phyloP scores from a whole-genome alignment of 305 asterid species.

The Fraxinus velutina region DNA sequence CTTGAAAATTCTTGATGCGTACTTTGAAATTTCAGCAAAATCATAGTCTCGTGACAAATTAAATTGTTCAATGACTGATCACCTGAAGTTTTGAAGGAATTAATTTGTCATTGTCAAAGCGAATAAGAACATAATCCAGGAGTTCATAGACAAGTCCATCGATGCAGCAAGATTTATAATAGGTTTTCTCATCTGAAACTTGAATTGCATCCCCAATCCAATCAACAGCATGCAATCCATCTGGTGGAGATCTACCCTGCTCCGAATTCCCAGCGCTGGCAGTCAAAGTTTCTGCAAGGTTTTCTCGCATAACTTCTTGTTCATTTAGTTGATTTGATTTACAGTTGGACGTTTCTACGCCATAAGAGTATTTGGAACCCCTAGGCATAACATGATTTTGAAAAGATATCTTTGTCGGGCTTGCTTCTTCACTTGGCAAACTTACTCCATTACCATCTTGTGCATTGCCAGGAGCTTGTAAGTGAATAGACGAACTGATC shows the following conservation, averaged over 20 bases:
- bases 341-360: slow-evolving; percentile 33
- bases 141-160: slow-evolving; percentile 54
- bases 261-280: slow-evolving; percentile 31
- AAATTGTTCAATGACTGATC: slow-evolving; percentile 28
- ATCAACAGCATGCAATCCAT: slow-evolving; percentile 42
- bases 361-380: slow-evolving; percentile 38
- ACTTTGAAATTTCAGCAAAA: slow-evolving; percentile 9
- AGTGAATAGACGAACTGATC: slow-evolving; percentile 29
- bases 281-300: slow-evolving; percentile 38
- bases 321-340: slow-evolving; percentile 33
- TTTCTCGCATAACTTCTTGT: slow-evolving; percentile 30
- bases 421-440: slow-evolving; percentile 28
- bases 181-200: slow-evolving; percentile 55
- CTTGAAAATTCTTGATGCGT: slow-evolving; percentile 7
- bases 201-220: slow-evolving; percentile 67
- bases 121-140: slow-evolving; percentile 64
- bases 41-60: slow-evolving; percentile 1
- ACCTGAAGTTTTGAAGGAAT: slow-evolving; percentile 86
- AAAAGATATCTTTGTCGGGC: slow-evolving; percentile 34
- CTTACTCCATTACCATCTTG: slow-evolving; percentile 23
- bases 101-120: slow-evolving; percentile 45
- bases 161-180: slow-evolving; percentile 62
- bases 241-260: slow-evolving; percentile 36
- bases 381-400: slow-evolving; percentile 30
- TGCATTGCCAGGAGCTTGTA: slow-evolving; percentile 28